A percentile compares a stretch with the other conserved stretches of the same genome.
Conservation (phyloP, 768 basidiomycete genomes). For the Boletellus sp. region DNA sequence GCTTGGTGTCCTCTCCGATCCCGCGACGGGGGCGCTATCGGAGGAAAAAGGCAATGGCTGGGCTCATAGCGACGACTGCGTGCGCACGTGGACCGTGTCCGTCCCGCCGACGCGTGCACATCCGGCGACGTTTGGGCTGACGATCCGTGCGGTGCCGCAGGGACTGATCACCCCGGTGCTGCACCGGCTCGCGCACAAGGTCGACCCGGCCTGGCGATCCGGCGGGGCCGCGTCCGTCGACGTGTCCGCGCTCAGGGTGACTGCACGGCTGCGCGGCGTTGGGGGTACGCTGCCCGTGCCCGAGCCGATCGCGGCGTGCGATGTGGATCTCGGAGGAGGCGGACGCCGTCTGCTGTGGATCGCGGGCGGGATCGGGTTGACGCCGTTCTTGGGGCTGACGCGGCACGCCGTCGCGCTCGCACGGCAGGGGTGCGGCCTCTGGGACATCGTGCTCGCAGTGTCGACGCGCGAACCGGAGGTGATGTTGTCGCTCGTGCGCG, state of each 20-base stretch:
- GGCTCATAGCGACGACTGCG: neutral
- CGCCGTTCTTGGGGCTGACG: neutral
- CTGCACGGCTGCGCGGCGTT: neutral
- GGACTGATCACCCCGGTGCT: neutral
- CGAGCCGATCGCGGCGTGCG: neutral
- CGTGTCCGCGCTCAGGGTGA: neutral
- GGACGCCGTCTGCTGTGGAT: neutral
- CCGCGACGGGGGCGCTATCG: neutral
- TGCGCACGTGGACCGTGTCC: neutral
- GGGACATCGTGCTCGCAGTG: conserved; percentile 46
- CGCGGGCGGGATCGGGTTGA: neutral
- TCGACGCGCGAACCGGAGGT: conserved; percentile 55
- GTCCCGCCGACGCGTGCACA: neutral
- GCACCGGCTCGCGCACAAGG: neutral
- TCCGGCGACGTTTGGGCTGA: neutral
- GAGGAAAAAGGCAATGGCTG: neutral
- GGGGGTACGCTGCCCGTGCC: neutral
- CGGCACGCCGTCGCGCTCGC: neutral
- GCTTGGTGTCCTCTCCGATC: neutral
- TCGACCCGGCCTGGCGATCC: neutral
- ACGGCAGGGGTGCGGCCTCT: conserved; percentile 15
- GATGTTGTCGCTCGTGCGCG: conserved; percentile 40
- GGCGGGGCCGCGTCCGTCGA: neutral
- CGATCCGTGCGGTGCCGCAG: neutral
- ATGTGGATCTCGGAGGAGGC: neutral